A percentile compares a stretch with the other conserved stretches of the same genome.
These are phyloP conservation scores for Ogataea pilisensis DNA, from an alignment of 805 yeast species.

Conservation along the genomic window DNA sequence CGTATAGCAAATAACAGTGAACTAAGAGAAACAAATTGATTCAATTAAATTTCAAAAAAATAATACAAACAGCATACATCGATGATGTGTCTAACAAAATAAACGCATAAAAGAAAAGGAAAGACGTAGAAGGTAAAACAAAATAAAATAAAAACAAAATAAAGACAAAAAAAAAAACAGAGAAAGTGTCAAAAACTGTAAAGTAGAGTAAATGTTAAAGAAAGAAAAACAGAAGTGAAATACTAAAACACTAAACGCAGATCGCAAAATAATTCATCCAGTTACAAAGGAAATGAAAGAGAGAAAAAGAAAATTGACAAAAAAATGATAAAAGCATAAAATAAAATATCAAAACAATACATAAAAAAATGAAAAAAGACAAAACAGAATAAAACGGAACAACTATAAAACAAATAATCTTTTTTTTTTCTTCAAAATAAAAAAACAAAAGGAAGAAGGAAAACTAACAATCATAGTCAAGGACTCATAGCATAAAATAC, in stretches of 20 bases:
- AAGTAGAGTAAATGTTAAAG: not conserved
- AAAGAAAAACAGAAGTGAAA: not conserved
- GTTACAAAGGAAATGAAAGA: not conserved
- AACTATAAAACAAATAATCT: too few relatives aligned
- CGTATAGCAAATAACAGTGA: too few relatives aligned
- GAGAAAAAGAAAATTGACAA: not conserved
- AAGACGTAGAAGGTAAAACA: too few relatives aligned
- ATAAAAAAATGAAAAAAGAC: not conserved
- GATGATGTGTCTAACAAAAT: too few relatives aligned
- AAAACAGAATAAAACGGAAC: not conserved
- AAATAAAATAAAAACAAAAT: too few relatives aligned
- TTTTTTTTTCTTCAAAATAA: too few relatives aligned
- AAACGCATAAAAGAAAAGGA: too few relatives aligned
- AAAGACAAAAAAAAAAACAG: not conserved
- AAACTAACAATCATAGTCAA: slow-evolving; percentile 1
- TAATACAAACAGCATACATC: too few relatives aligned
- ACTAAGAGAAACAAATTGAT: too few relatives aligned
- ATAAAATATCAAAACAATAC: slow-evolving; percentile 1
- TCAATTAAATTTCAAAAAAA: too few relatives aligned
- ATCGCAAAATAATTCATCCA: not conserved
- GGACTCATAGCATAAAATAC: not conserved
- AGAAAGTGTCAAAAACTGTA: not conserved
- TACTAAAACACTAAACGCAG: not conserved
- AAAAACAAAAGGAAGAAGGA: too few relatives aligned
- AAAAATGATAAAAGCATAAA: not conserved